Evolutionary conservation across 768 basidiomycete species (phyloP).

Genomic region (Boletellus emodensis): DNA sequence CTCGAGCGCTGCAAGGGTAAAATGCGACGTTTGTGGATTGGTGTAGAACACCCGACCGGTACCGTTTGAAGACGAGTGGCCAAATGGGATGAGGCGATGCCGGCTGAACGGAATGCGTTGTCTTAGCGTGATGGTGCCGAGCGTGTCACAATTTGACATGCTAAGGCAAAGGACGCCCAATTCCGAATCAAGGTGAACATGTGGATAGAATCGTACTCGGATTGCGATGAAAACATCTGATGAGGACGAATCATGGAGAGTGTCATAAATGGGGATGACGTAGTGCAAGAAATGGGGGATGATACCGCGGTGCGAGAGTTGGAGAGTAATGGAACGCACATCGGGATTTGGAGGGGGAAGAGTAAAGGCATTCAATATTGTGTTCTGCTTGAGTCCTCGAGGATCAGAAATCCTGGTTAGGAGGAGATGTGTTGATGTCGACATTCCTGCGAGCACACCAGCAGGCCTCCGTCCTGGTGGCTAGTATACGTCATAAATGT

Average conservation of each 20-base stretch:
- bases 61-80: neutral
- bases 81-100: neutral
- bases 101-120: neutral
- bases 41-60: neutral
- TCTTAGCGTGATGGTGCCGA: neutral
- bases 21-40: too few relatives aligned
- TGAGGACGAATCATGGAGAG: neutral
- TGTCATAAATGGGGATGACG: neutral
- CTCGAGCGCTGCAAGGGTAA: neutral
- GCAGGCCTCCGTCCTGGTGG: neutral
- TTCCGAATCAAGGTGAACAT: neutral
- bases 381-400: too few relatives aligned
- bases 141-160: neutral
- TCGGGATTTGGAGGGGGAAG: neutral
- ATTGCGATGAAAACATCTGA: neutral
- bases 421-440: conserved; percentile 21
- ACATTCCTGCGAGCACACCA: neutral
- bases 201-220: neutral
- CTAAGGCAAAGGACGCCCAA: neutral
- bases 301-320: neutral
- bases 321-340: neutral
- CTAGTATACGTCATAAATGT: conserved; percentile 1
- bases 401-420: neutral
- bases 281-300: neutral
- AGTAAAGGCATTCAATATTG: neutral